These are phyloP conservation scores for Venturia asperata DNA, from an alignment of 2,329 filamentous ascomycete species.

Conservation along the genomic window DNA sequence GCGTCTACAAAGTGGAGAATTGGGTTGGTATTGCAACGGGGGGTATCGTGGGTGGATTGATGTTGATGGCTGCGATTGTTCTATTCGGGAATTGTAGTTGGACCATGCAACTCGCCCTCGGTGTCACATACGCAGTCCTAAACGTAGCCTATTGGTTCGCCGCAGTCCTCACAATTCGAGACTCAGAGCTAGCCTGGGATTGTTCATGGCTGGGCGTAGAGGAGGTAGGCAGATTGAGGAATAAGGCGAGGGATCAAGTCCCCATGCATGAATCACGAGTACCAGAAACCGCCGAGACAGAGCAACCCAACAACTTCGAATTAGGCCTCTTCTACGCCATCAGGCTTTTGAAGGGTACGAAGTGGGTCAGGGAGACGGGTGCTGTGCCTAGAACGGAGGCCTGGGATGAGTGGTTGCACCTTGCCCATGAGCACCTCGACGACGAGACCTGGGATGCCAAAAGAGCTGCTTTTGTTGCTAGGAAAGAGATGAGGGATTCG, in stretches of 20 bases:
- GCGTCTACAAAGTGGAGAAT: neutral
- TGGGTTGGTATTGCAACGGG: neutral
- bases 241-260: neutral
- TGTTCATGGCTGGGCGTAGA: neutral
- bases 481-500: neutral
- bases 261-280: too few species aligned
- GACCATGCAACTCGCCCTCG: slow-evolving; percentile 14
- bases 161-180: neutral
- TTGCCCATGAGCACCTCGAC: neutral
- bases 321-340: neutral
- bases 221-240: neutral
- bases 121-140: slow-evolving; percentile 1
- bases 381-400: neutral
- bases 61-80: slow-evolving; percentile 4
- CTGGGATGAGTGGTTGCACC: neutral
- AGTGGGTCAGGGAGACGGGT: neutral
- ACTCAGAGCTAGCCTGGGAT: neutral
- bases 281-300: neutral
- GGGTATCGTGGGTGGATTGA: slow-evolving; percentile 13
- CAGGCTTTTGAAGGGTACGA: neutral
- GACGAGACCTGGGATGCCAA: neutral
- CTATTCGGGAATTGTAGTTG: slow-evolving; percentile 9
- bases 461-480: neutral
- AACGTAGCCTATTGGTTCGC: slow-evolving; percentile 8
- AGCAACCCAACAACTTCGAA: neutral